Evolutionary conservation across 2,329 filamentous ascomycete genomes (phyloP).

Genomic region (Didymella pinodella): DNA sequence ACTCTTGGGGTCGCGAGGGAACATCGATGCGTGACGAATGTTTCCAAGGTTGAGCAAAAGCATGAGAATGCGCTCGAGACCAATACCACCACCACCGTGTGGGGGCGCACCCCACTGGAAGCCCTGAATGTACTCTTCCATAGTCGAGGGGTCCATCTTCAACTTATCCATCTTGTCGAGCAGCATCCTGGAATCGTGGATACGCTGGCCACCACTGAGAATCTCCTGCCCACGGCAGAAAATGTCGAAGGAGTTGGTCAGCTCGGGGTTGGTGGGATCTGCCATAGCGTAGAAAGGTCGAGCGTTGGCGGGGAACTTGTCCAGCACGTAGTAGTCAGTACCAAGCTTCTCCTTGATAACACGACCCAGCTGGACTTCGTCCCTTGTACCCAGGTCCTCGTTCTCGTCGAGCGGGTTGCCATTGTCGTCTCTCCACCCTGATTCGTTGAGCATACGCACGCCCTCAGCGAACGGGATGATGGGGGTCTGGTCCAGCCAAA

Average conservation of each 20-base stretch:
- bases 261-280: constrained; percentile 73
- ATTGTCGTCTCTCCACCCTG: constrained; percentile 78
- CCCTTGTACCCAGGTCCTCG: constrained; percentile 83
- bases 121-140: constrained; percentile 89
- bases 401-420: constrained; percentile 73
- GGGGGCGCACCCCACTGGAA: constrained; percentile 90
- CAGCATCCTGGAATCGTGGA: constrained; percentile 80
- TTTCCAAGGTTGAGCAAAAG: constrained; percentile 86
- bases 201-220: constrained; percentile 89
- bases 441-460: constrained; percentile 79
- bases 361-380: constrained; percentile 85
- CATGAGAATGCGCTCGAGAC: constrained; percentile 87
- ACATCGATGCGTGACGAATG: constrained; percentile 86
- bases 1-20: constrained; percentile 87
- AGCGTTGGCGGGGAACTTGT: constrained; percentile 87
- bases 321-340: constrained; percentile 92
- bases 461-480: constrained; percentile 82
- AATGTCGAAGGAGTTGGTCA: constrained; percentile 94
- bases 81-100: constrained; percentile 89
- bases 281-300: constrained; percentile 93
- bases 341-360: constrained; percentile 85
- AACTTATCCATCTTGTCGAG: constrained; percentile 76
- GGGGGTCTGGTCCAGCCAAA: constrained; percentile 86
- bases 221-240: constrained; percentile 95
- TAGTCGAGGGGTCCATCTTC: constrained; percentile 79